Conservation (phyloP, 805 yeast genomes). For the Kodamaea laetipori region DNA sequence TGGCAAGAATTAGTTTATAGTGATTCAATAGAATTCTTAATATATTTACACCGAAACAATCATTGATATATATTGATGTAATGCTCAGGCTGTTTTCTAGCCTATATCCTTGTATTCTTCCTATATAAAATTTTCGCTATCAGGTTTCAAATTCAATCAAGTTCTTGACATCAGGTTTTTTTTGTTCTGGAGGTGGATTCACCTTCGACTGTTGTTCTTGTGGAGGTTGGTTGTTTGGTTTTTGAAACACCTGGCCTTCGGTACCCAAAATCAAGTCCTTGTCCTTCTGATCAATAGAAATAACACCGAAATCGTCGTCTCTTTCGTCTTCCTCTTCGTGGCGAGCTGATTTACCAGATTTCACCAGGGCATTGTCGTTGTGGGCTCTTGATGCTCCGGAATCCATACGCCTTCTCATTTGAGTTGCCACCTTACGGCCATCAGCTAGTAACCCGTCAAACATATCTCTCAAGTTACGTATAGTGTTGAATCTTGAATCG, state of each 20-base stretch:
- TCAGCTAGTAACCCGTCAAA: slow-evolving; percentile 90
- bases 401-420: slow-evolving; percentile 86
- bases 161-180: slow-evolving; percentile 20
- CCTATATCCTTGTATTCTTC: no score
- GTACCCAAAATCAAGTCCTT: slow-evolving; percentile 52
- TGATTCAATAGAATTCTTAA: neutral
- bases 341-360: slow-evolving; percentile 24
- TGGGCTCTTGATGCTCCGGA: slow-evolving; percentile 50
- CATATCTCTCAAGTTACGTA: slow-evolving; percentile 74
- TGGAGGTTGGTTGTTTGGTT: slow-evolving; percentile 11
- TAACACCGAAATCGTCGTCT: slow-evolving; percentile 47
- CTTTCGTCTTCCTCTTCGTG: slow-evolving; percentile 47
- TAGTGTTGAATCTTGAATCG: slow-evolving; percentile 47
- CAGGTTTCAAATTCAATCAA: slow-evolving; percentile 49
- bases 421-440: slow-evolving; percentile 87
- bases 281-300: slow-evolving; percentile 44
- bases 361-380: slow-evolving; percentile 28
- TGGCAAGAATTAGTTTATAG: slow-evolving; percentile 25
- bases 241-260: slow-evolving; percentile 41
- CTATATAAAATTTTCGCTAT: no score
- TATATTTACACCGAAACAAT: no score
- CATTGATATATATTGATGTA: neutral
- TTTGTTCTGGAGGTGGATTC: slow-evolving; percentile 8
- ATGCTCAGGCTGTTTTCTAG: no score
- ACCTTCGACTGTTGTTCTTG: slow-evolving; percentile 11